phyloP scores from a whole-genome alignment of 116 monocot genomes.

The Phalaenopsis hybrid region DNA sequence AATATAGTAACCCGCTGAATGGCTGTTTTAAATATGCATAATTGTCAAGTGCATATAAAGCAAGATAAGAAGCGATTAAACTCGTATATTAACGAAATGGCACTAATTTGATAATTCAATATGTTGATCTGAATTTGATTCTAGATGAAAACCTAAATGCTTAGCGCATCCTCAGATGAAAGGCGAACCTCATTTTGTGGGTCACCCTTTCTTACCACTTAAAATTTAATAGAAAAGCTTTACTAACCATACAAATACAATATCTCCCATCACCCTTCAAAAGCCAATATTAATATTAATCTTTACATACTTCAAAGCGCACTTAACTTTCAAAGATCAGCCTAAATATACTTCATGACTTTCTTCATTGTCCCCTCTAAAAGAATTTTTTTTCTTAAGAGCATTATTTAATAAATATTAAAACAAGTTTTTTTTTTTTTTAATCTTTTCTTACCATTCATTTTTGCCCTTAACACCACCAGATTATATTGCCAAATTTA shows the following conservation, averaged over 20 bases:
- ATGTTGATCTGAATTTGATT: too few relatives aligned
- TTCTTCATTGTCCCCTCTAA: too few relatives aligned
- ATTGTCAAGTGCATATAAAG: background rate
- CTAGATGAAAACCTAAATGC: conserved; percentile 1
- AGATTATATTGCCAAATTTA: background rate
- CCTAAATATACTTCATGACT: too few relatives aligned
- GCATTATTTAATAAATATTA: too few relatives aligned
- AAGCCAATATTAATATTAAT: too few relatives aligned
- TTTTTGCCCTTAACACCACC: background rate
- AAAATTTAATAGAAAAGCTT: too few relatives aligned
- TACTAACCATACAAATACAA: too few relatives aligned
- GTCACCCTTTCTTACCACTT: conserved; percentile 10
- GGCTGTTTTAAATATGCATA: background rate
- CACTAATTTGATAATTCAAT: background rate
- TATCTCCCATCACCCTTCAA: too few relatives aligned
- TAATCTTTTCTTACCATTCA: background rate
- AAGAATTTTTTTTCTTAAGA: too few relatives aligned
- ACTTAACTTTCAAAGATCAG: too few relatives aligned
- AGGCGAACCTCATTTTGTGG: conserved; percentile 61
- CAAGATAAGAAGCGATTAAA: background rate
- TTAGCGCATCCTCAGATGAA: conserved; percentile 80
- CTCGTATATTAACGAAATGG: background rate
- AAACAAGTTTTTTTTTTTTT: too few relatives aligned
- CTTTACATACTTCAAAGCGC: too few relatives aligned
- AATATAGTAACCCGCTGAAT: background rate